Base-by-base conservation (phyloP, 495 filamentous ascomycete genomes). In the Neurospora tetraspora region DNA sequence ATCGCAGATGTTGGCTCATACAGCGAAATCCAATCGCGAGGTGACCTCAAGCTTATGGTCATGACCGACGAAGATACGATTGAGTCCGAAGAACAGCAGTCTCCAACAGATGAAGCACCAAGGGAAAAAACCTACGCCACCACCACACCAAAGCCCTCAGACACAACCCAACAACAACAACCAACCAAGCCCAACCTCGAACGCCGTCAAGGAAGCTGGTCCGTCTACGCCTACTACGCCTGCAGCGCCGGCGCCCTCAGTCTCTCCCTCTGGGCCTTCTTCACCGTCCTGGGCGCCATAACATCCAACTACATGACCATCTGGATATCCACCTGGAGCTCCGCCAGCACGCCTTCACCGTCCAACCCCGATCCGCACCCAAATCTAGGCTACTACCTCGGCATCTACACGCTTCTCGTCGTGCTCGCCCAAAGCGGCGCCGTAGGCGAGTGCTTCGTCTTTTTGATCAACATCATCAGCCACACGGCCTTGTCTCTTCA, bases 391-490 rank as follows among this genome's bases (percentile, higher is more conserved):
- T 83, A 86, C 47, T 90, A 86, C 69, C 76, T 90, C 6, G 87
- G 88, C 12, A 84, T 89, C 36, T 89, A 89, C 73, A 85, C 80
- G 20, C 81, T 88, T 77, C 82, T 90, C 59, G 85, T 81, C 8
- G 81, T 80, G 2, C 43, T 76, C 11, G 69, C 69, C 10, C 53
- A 61, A n/a, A 6, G 68, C 3, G 69, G 70, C 1, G 16, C 43
- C 36, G 4, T 69, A 5, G 69, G 34, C 2, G 75, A 70, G 27
- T 72, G 59, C 7, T 74, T 39, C 39, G 18, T 70, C 10, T 73
- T 69, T 9, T 39, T 71, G 20, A 45, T 76, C 27, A 37, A 34
- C 5, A 42, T 76, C 11, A 76, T 76, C 18, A 69, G 31, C 8
- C 69, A 76, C 36, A 70, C 74, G 0, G 74, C 74, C 0, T 5